Conservation (phyloP, 768 basidiomycete genomes). For the Plicaturopsis crispa region DNA sequence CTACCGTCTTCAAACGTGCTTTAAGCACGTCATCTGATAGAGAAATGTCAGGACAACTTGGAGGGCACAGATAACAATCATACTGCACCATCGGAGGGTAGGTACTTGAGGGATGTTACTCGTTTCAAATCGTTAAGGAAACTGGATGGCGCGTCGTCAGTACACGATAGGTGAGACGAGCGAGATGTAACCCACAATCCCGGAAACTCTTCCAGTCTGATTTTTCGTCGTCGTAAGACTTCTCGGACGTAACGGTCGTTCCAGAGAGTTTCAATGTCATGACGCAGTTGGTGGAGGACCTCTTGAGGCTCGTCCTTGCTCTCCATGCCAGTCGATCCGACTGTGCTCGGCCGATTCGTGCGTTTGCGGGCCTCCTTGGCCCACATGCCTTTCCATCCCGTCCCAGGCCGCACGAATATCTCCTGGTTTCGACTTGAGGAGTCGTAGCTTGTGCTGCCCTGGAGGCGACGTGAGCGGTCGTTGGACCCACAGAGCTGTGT, state of each 20-base stretch:
- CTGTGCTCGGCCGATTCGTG: slow-evolving; percentile 30
- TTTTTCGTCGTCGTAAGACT: slow-evolving; percentile 47
- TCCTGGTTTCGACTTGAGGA: slow-evolving; percentile 31
- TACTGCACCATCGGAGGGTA: slow-evolving; percentile 57
- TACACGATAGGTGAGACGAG: neutral
- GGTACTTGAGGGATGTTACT: slow-evolving; percentile 52
- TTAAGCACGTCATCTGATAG: slow-evolving; percentile 66
- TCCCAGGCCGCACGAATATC: slow-evolving; percentile 57
- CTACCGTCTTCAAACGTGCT: slow-evolving; percentile 70
- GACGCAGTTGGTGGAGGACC: slow-evolving; percentile 48
- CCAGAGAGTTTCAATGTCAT: slow-evolving; percentile 67
- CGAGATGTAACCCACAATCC: slow-evolving; percentile 65
- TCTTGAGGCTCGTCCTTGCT: slow-evolving; percentile 53
- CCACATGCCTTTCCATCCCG: slow-evolving; percentile 57
- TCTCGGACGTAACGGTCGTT: slow-evolving; percentile 49
- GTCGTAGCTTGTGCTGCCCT: slow-evolving; percentile 8
- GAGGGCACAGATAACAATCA: neutral
- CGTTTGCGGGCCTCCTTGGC: slow-evolving; percentile 18
- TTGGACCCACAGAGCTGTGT: slow-evolving; percentile 27
- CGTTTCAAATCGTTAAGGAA: slow-evolving; percentile 65
- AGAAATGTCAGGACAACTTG: neutral
- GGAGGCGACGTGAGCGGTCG: slow-evolving; percentile 8
- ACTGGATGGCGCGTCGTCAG: slow-evolving; percentile 26
- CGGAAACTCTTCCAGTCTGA: slow-evolving; percentile 62
- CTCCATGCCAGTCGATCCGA: slow-evolving; percentile 37